These are phyloP conservation scores for Triticum dicoccoides DNA, from an alignment of 176 grass and related monocot species.

Conservation along the genomic window DNA sequence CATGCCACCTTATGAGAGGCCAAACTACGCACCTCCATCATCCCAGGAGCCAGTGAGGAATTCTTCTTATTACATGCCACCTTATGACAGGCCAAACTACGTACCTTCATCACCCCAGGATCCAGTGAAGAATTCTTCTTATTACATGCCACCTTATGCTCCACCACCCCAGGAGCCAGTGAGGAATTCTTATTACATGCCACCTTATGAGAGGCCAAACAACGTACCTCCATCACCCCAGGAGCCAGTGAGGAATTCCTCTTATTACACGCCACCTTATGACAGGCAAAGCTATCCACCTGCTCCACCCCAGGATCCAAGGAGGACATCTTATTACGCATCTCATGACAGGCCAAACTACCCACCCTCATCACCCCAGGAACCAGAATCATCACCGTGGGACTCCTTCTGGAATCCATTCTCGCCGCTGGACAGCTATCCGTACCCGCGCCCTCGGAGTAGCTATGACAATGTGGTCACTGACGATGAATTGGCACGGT, in stretches of 20 bases:
- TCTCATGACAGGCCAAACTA: conserved; percentile 56
- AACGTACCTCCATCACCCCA: conserved; percentile 50
- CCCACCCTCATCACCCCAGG: conserved; percentile 60
- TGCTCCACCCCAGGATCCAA: conserved; percentile 54
- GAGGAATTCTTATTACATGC: conserved; percentile 62
- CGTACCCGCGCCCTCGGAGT: conserved; percentile 52
- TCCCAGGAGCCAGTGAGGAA: conserved; percentile 62
- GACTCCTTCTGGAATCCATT: conserved; percentile 96
- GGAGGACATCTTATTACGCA: conserved; percentile 51
- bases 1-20: conserved; percentile 49
- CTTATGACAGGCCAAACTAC: conserved; percentile 48
- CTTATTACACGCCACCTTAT: conserved; percentile 46
- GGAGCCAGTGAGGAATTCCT: conserved; percentile 66
- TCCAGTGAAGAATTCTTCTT: conserved; percentile 58
- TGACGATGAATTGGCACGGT: conserved; percentile 79
- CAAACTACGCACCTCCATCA: conserved; percentile 43
- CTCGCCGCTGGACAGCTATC: conserved; percentile 59
- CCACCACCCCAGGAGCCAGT: conserved; percentile 41
- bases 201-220: conserved; percentile 44
- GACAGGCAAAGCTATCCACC: conserved; percentile 44
- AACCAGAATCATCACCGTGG: conserved; percentile 69
- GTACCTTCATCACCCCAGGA: conserved; percentile 51
- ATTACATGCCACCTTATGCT: conserved; percentile 39
- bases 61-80: conserved; percentile 50
- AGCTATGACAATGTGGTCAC: conserved; percentile 55